A percentile compares a stretch with the other conserved stretches of the same genome.
Conservation (phyloP, 768 basidiomycete genomes). For the Lentinus tigrinus region DNA sequence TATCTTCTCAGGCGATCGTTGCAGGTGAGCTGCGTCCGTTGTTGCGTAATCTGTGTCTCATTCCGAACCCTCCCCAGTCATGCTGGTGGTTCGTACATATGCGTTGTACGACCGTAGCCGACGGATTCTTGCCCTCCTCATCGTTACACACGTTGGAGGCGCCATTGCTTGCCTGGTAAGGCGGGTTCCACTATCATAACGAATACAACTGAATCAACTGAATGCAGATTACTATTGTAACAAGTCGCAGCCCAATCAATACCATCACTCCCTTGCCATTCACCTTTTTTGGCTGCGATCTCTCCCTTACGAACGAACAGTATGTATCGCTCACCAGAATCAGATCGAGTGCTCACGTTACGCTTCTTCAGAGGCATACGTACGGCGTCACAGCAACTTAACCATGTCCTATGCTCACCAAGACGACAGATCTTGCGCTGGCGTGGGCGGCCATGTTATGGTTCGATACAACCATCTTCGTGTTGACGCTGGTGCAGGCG, state of each 20-base stretch:
- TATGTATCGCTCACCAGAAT: not conserved
- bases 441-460: conserved; percentile 17
- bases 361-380: conserved; percentile 4
- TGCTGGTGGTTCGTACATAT: conserved; percentile 24
- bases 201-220: not conserved
- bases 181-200: not conserved
- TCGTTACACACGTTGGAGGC: conserved; percentile 4
- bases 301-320: conserved; percentile 14
- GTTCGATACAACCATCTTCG: conserved; percentile 18
- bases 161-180: conserved; percentile 5
- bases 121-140: conserved; percentile 15
- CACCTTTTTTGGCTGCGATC: conserved; percentile 1
- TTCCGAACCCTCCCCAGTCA: conserved; percentile 1
- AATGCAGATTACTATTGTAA: conserved; percentile 2
- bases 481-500: conserved; percentile 8
- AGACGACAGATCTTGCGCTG: conserved; percentile 13
- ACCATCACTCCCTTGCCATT: conserved; percentile 3
- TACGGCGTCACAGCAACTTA: not conserved
- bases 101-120: conserved; percentile 26
- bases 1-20: conserved; percentile 6
- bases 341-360: not conserved
- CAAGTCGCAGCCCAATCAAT: not conserved
- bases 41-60: not conserved
- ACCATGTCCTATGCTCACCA: not conserved
- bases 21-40: not conserved